These are phyloP conservation scores for Erysimum cheiranthoides DNA, from an alignment of 345 rosid genomes.

Conservation along the genomic window DNA sequence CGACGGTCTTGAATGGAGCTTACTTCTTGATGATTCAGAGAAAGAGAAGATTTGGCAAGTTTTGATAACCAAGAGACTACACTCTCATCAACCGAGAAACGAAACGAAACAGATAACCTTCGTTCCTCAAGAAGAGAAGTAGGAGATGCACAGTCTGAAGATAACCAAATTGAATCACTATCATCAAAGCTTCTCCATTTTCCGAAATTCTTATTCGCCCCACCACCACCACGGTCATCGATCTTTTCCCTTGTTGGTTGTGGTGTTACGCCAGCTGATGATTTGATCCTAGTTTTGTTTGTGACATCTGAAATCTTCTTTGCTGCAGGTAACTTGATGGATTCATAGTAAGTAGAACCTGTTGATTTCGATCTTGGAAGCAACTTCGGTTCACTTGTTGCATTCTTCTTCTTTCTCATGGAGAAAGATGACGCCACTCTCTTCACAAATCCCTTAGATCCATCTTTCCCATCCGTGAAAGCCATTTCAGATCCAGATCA, in stretches of 20 bases:
- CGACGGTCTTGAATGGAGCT: constrained; percentile 19
- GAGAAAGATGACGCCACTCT: constrained; percentile 42
- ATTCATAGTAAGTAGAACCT: constrained; percentile 41
- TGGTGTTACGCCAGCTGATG: constrained; percentile 16
- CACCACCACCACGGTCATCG: constrained; percentile 46
- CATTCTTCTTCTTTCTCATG: constrained; percentile 41
- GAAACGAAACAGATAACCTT: constrained; percentile 48
- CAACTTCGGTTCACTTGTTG: constrained; percentile 23
- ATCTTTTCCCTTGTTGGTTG: constrained; percentile 41
- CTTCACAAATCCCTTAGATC: constrained; percentile 37
- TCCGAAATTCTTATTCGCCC: constrained; percentile 18
- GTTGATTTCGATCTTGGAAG: constrained; percentile 47
- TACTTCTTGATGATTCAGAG: constrained; percentile 45
- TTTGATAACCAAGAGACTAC: constrained; percentile 54
- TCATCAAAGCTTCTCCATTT: constrained; percentile 50
- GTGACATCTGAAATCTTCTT: constrained; percentile 35
- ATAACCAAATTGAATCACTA: constrained; percentile 55
- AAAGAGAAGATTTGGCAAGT: constrained; percentile 45
- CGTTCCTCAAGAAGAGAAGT: constrained; percentile 51
- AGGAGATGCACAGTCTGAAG: constrained; percentile 53
- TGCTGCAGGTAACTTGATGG: constrained; percentile 20
- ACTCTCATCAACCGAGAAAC: constrained; percentile 48
- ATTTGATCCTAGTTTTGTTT: constrained; percentile 41
- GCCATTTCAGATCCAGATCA: constrained; percentile 32
- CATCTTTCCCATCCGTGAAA: constrained; percentile 31